Base-by-base conservation (phyloP, 2,329 filamentous ascomycete species). In the Ramularia collo-cygni region DNA sequence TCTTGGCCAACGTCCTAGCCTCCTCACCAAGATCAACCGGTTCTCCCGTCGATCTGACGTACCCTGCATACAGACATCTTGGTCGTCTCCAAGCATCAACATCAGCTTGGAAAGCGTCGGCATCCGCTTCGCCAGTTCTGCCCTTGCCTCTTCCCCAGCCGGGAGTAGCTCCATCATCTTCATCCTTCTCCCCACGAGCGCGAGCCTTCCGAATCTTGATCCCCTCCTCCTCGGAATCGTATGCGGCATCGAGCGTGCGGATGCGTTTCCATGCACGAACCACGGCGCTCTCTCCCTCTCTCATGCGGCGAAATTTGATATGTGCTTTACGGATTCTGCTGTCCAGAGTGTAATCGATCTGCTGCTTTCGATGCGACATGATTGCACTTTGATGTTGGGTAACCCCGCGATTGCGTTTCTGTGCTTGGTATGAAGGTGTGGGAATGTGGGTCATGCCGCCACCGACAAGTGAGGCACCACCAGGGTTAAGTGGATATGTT, bases 341-440 rank as follows among this genome's bases (percentile, higher is more conserved):
- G 51, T 86, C 81, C 12, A 92, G 74, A 37, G 87, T 85, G 54
- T 88, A 82, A 55, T 88, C 82, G n/a, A 90, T 85, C 4, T 85
- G 79, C 55, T 85, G 78, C 45, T 78, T 83, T 13, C 85, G 74
- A 61, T 89, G 88, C 40, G 81, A 76, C 60, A 88, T 84, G 1
- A 92, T 83, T 0, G 85, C 85, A 28, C 88, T 69, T 62, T 92
- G 85, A 61, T 92, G 85, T 26, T 84, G 83, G 0, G 85, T 92
- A 0, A 86, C 76, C 2, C 85, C 85, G 1, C 85, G 75, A 7
- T 81, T 79, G 57, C 87, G 66, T 46, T 71, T 70, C 49, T 66
- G 63, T 18, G 52, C 47, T 37, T 60, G 57, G 33, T 58, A 57
- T 13, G 57, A 55, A 2, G 58, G 53, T 3, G 57, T 62, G 2